Evolutionary conservation across 768 basidiomycete genomes (phyloP), one percentile per base, ranked within the genome.

Genomic region (Mycena rebaudengoi): DNA sequence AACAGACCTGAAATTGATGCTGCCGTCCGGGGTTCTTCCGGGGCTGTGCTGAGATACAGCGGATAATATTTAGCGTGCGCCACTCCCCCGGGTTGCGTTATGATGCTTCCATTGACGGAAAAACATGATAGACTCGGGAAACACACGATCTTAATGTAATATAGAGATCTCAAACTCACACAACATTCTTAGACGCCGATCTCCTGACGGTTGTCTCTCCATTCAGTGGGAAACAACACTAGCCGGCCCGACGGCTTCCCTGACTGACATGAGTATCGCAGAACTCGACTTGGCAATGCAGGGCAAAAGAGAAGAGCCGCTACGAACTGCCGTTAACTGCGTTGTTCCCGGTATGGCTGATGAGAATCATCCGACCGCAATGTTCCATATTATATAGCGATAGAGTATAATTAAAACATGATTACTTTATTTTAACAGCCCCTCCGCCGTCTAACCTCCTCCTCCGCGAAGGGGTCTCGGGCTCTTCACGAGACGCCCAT

Each of bases 361-460:
- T 28, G 26, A 37, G 14, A 1, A 12, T 23, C 52, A 23, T 61
- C 29, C 35, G 51, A 30, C 37, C 30, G 28, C 7, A 23, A 14
- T 12, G 5, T 37, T 41, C 28, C 33, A n/a, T n/a, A n/a, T n/a
- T n/a, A n/a, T n/a, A n/a, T n/a, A n/a, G n/a, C n/a, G n/a, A n/a
- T n/a, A n/a, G n/a, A n/a, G n/a, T n/a, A n/a, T n/a, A n/a, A n/a
- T n/a, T n/a, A n/a, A n/a, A n/a, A n/a, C 46, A 35, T 51, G 14
- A 25, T 52, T 39, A 88, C 73, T 84, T 84, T 70, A 87, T 81
- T 75, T 88, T 88, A 59, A 81, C 81, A 63, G 82, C 76, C 60
- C 69, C 82, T 37, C 87, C 86, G 54, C 83, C 82, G 69, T 88
- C 87, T 44, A 88, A 75, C 60, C 86, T 82, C 71, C 87, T 81